Evolutionary conservation across 23 red algal species (phyloP), one percentile per base, ranked within the genome.

Genomic region (Gracilaria domingensis): DNA sequence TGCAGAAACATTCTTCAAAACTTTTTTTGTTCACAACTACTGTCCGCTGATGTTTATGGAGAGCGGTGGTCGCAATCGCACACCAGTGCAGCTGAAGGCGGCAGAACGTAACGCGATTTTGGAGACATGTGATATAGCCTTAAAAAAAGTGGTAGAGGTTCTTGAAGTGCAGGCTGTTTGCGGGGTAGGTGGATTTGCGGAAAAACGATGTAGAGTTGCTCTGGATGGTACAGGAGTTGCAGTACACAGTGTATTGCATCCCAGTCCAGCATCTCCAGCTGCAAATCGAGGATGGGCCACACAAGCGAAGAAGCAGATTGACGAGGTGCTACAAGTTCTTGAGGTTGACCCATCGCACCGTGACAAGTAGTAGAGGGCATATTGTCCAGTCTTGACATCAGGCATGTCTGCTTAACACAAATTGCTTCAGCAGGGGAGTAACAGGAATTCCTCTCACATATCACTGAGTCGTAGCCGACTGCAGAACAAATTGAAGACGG

Each of bases 11-110:
- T 95, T 95, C 60, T 89, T 95, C 82, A 33, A 60, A 20, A 74
- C 79, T 28, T 89, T 84, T 48, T 95, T 83, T 64, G 94, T 95
- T 26, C 83, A 95, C 67, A 95, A 91, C 39, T 95, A 95, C 65
- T 95, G 94, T 59, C 94, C 94, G 25, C 80, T 95, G 40, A 84
- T 90, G 88, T 95, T 95, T 80, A 54, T 95, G 76, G 81, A 86
- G 65, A 54, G 71, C 17, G 71, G 75, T 47, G 94, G 94, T 12
- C 77, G 81, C 67, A 91, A 91, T 85, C 81, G 81, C 38, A 86
- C 94, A 53, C 94, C 86, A 21, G 79, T 86, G 5, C 47, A 86
- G 66, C 30, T 95, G 40, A 64, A 49, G 32, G 56, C 82, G 17
- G 54, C 26, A 20, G 86, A 90, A 44, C 48, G 89, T n/a, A 50